Evolutionary conservation across 495 filamentous ascomycete species (phyloP).

Genomic region (Penicillium subrubescens): DNA sequence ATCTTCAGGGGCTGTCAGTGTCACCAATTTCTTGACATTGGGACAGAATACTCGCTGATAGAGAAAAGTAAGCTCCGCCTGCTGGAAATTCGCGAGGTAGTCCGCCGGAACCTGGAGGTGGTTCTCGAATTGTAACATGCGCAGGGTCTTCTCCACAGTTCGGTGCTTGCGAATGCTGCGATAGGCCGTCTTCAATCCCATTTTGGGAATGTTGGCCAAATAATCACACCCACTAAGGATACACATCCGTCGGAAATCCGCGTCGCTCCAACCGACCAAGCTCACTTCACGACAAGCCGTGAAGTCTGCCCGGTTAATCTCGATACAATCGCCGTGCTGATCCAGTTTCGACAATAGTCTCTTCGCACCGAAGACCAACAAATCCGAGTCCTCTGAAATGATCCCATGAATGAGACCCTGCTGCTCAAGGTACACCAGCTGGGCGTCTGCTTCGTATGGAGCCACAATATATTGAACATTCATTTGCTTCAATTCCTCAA

Average conservation of each 20-base stretch:
- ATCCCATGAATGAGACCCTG: constrained; percentile 82
- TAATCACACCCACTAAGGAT: constrained; percentile 99
- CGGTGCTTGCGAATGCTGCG: constrained; percentile 87
- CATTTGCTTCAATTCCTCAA: constrained; percentile 83
- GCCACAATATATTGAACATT: constrained; percentile 88
- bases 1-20: constrained; percentile 63
- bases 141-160: constrained; percentile 77
- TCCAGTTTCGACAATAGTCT: constrained; percentile 91
- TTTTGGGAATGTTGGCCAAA: constrained; percentile 73
- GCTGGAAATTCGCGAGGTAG: constrained; percentile 76
- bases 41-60: constrained; percentile 95
- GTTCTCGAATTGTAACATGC: constrained; percentile 82
- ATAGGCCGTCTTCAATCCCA: constrained; percentile 94
- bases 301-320: constrained; percentile 87
- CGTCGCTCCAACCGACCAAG: constrained; percentile 87
- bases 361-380: constrained; percentile 92
- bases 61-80: constrained; percentile 89
- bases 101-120: constrained; percentile 74
- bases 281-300: constrained; percentile 84
- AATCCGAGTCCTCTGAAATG: constrained; percentile 94
- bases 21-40: constrained; percentile 64
- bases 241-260: constrained; percentile 91
- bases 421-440: constrained; percentile 90
- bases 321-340: constrained; percentile 87
- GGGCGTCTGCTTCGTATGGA: constrained; percentile 96